Percentiles rank a stretch among this genome's conserved stretches.
Evolutionary conservation across 441 rosid species (phyloP).

Genomic region (Adansonia grandidieri): DNA sequence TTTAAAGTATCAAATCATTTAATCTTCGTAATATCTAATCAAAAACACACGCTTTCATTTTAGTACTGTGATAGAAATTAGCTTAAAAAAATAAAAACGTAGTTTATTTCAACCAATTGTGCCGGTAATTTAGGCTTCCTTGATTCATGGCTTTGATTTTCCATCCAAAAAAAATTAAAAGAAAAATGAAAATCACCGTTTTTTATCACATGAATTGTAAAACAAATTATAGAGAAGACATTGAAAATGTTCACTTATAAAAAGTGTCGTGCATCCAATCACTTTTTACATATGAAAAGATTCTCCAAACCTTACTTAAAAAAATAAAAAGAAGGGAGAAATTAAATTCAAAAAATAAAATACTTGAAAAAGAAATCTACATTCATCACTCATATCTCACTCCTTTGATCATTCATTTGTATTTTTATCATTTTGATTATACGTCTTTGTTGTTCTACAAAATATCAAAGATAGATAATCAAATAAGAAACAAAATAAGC

Average conservation of each 20-base stretch:
- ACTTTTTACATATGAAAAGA: not conserved
- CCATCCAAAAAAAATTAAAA: not conserved
- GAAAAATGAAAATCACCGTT: not conserved
- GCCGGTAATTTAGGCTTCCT: constrained; percentile 15
- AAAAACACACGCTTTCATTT: not conserved
- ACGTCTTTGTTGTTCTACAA: no score
- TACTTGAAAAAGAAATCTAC: no score
- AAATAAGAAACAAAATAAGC: no score
- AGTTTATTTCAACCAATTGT: not conserved
- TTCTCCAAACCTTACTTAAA: not conserved
- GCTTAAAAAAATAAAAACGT: not conserved
- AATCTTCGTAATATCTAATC: not conserved
- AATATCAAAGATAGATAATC: no score
- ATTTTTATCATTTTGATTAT: no score
- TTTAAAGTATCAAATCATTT: no score
- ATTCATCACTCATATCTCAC: no score
- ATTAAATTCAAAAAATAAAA: no score
- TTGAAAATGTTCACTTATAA: not conserved
- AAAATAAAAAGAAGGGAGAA: not conserved
- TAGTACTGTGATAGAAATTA: not conserved
- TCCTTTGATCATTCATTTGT: no score
- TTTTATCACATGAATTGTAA: constrained; percentile 16
- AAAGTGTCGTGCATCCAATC: not conserved
- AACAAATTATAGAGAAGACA: not conserved
- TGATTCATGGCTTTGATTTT: constrained; percentile 13